These are phyloP conservation scores for Phytophthora sansomeana DNA, from an alignment of 352 stramenopile species.

Conservation along the genomic window DNA sequence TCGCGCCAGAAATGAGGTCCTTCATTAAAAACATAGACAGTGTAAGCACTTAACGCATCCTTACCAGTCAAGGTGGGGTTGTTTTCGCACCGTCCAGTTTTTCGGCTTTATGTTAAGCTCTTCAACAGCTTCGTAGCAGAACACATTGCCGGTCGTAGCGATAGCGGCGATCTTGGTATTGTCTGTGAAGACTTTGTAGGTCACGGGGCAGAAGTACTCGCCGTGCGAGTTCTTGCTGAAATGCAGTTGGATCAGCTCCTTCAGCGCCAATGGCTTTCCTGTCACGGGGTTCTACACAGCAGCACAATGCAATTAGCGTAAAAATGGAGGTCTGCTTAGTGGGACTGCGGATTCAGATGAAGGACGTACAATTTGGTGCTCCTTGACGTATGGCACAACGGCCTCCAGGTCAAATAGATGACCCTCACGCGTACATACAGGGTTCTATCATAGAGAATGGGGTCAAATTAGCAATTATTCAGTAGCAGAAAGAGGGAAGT, in stretches of 20 bases:
- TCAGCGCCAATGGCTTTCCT: conserved; percentile 87
- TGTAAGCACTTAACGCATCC: conserved; percentile 22
- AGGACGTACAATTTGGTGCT: conserved; percentile 91
- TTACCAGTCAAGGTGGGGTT: neutral
- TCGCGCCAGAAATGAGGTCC: conserved; percentile 94
- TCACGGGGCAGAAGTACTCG: conserved; percentile 93
- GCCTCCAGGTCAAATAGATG: conserved; percentile 98
- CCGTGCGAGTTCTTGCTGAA: conserved; percentile 85
- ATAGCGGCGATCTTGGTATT: conserved; percentile 89
- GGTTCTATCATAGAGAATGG: conserved; percentile 72
- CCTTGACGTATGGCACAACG: conserved; percentile 96
- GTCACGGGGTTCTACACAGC: conserved; percentile 93
- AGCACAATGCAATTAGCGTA: neutral
- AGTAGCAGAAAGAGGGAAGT: neutral
- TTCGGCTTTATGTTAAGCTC: conserved; percentile 99
- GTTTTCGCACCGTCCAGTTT: conserved; percentile 88
- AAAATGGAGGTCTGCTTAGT: neutral
- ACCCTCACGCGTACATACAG: conserved; percentile 94
- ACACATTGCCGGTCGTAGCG: conserved; percentile 95
- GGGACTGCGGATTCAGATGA: neutral
- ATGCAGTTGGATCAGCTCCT: conserved; percentile 94
- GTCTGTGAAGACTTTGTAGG: conserved; percentile 96
- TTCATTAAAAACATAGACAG: conserved; percentile 25
- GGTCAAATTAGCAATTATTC: neutral
- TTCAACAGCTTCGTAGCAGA: conserved; percentile 96